Base-by-base conservation (phyloP, 495 filamentous ascomycete species). In the Podospora australis region DNA sequence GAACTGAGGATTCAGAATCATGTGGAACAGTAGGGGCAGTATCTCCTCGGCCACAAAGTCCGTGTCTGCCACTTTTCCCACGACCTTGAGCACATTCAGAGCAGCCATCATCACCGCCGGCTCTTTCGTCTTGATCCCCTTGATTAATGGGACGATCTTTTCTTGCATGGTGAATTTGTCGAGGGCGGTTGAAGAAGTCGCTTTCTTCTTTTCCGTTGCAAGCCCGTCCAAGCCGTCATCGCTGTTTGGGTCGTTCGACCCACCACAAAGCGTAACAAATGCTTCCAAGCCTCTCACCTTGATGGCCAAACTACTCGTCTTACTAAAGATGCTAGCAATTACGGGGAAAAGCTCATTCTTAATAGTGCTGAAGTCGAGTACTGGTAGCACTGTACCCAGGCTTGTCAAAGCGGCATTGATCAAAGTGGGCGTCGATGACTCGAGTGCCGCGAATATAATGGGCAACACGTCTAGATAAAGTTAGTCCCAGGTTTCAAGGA, bases 151-250 rank as follows among this genome's bases (percentile, higher is more conserved):
- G 3, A 97, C 78, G 13, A 98, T 82, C 67, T 95, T 96, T 62
- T 97, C 92, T 60, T 98, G 94, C 56, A 97, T 86, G 1, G 92
- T 96, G 56, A 89, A 96, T 62, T 97, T 97, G 67, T 98, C 92
- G 25, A 98, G 72, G 14, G 89, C 89, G 14, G 60, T 77, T 2
- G 88, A 86, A 2, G 78, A 80, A 22, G 79, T 81, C 25, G 70
- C 68, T 39, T 78, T 69, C 25, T 77, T 69, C 46, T 65, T 74
- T 43, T 75, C 75, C 7, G 59, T 69, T 8, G 66, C 65, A 29
- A 81, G 60, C 1, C 89, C 90, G 51, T 86, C 78, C 10, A 95
- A 70, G 9, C 86, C 88, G 66, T 94, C 88, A 8, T 77, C 71
- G 23, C 62, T 65, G 8, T 67, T 9, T 50, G 66, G 59, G 48